Base-by-base conservation (phyloP, 352 stramenopile genomes). In the Phytophthora cactorum region DNA sequence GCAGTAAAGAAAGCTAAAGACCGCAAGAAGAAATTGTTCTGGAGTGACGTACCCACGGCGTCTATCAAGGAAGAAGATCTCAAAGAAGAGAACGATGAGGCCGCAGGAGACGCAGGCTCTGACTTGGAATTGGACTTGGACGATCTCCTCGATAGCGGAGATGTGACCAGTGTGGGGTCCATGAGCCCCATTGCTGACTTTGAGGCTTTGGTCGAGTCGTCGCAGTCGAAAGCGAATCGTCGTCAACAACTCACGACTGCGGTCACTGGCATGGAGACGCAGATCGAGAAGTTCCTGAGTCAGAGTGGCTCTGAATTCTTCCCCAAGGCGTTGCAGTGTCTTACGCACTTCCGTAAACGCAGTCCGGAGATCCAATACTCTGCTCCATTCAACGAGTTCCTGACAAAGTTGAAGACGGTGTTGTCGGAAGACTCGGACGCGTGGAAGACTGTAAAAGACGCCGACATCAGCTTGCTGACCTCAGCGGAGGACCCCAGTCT, bases 131-230 rank as follows among this genome's bases (percentile, higher is more conserved):
- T 95, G 25, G 83, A 95, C 52, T 65, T 91, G 63, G 86, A 95
- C 52, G 86, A 92, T 34, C 66, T 95, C 7, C 58, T 95, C 54
- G 86, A 90, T 51, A 75, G 79, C 11, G 77, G 78, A 38, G 76
- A 84, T 28, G 82, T 93, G 14, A 89, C 82, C 38, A 75, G 41
- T 31, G 82, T 95, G n/a, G 87, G 87, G 0, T 92, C 85, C 1
- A 92, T 95, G 85, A 95, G 93, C 53, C 87, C 87, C 12, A 85
- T 95, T 36, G 82, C 85, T 1, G 87, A 95, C 55, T 95, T 95
- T 69, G 87, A 95, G 46, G 68, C 75, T 15, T 75, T 95, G 9
- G 50, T 93, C 2, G 82, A 89, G 32, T 67, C 61, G 36, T 75
- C 68, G 6, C 57, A 82, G 56, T 66, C 76, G 31, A 88, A 87